Base-by-base conservation (phyloP, 495 filamentous ascomycete species). In the Penicillium coprophilum region DNA sequence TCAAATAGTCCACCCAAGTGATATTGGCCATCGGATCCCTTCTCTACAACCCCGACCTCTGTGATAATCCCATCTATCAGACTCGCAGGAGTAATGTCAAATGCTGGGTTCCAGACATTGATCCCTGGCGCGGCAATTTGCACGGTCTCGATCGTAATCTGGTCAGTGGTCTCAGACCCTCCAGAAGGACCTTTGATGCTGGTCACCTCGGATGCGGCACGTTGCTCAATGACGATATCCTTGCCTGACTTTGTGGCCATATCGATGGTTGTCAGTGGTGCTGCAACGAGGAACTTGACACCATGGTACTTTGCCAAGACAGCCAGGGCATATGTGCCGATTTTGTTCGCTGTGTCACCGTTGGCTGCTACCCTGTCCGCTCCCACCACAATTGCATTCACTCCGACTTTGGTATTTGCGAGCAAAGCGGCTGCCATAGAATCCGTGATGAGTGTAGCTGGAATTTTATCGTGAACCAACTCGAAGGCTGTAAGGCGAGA, bases 321-420 rank as follows among this genome's bases (percentile, higher is more conserved):
- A 11, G 94, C 92, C 28, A 98, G 81, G 38, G 81, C 73, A 69
- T 97, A 97, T n/a, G 94, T 98, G 28, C 94, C 94, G 55, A 98
- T 95, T 76, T 98, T 98, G 71, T 98, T 98, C 43, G 94, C 94
- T 2, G 94, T 97, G 73, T 98, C 94, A 32, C 94, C 94, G 67
- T 98, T 98, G 28, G 90, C 88, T 38, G 92, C 94, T 10, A 98
- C 95, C 47, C 94, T 85, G 69, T 98, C 94, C 19, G 94, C 94
- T 19, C 94, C 94, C 1, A 97, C 95, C 52, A 98, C 84, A 52
- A 98, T 88, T 19, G 90, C 92, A 30, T 85, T 82, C 56, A 97
- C 87, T 54, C 84, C 80, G 43, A 72, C 72, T 43, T 72, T 71
- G 44, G 81, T 66, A 56, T 81, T 78, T 49, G 82, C 82, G 56